A percentile compares a stretch with the other conserved stretches of the same genome.
Evolutionary conservation across 2,329 filamentous ascomycete species (phyloP).

Genomic region (Talaromyces atroroseus): DNA sequence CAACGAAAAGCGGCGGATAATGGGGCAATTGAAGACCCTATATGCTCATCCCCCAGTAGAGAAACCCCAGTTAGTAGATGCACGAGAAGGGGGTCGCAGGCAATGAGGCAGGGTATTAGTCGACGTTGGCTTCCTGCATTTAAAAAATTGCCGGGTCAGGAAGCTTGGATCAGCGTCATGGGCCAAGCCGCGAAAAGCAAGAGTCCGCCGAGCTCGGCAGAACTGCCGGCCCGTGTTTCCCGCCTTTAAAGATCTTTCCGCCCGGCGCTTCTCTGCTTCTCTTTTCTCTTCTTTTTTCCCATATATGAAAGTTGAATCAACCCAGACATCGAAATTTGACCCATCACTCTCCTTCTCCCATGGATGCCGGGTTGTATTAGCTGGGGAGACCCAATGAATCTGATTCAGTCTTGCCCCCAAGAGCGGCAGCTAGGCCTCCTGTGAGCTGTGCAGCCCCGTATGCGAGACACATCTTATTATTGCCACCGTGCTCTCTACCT

Average conservation of each 20-base stretch:
- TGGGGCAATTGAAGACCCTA: conserved; percentile 15
- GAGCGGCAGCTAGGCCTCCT: conserved; percentile 44
- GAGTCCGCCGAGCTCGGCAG: conserved; percentile 15
- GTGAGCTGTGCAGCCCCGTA: conserved; percentile 46
- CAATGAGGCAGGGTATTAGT: background rate
- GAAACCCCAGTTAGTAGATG: background rate
- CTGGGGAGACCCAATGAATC: conserved; percentile 44
- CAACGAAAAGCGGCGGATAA: conserved; percentile 4
- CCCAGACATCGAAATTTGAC: conserved; percentile 55
- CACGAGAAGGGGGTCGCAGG: background rate
- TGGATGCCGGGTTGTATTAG: conserved; percentile 56
- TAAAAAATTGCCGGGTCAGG: conserved; percentile 10
- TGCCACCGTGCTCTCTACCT: conserved; percentile 10
- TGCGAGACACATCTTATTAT: conserved; percentile 36
- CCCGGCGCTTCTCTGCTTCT: conserved; percentile 16
- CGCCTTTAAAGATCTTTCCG: conserved; percentile 13
- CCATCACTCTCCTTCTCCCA: conserved; percentile 40
- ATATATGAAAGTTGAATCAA: conserved; percentile 51
- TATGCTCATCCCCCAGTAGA: conserved; percentile 6
- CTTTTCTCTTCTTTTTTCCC: conserved; percentile 36
- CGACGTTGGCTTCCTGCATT: background rate
- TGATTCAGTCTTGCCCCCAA: conserved; percentile 42
- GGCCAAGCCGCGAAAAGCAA: background rate
- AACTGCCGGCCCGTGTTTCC: conserved; percentile 20
- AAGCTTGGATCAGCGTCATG: conserved; percentile 9